phyloP scores from a whole-genome alignment of 2,329 filamentous ascomycete genomes.

The Sporothrix inflata region DNA sequence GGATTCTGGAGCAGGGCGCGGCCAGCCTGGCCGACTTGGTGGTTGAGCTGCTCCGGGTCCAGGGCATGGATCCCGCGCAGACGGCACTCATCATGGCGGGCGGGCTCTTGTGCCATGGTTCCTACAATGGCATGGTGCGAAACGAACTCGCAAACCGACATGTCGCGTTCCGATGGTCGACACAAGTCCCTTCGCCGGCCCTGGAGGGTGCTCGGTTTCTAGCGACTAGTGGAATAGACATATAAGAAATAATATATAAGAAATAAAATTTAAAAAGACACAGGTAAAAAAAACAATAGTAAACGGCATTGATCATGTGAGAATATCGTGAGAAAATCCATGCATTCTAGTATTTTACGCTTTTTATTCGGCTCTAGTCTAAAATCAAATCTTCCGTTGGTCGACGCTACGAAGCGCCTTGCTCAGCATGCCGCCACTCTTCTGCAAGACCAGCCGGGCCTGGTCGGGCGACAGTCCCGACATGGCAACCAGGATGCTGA shows the following conservation, averaged over 20 bases:
- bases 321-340: too few species aligned
- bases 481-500: slow-evolving; percentile 29
- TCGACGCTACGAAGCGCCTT: slow-evolving; percentile 10
- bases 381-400: slow-evolving; percentile 13
- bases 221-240: neutral
- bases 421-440: slow-evolving; percentile 23
- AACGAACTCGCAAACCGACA: neutral
- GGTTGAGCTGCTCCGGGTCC: neutral
- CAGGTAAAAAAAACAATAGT: too few species aligned
- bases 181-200: slow-evolving; percentile 8
- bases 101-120: neutral
- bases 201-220: slow-evolving; percentile 23
- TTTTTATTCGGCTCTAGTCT: neutral
- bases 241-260: neutral
- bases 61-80: slow-evolving; percentile 14
- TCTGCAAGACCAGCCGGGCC: slow-evolving; percentile 11
- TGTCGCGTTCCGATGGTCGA: neutral
- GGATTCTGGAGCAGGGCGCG: slow-evolving; percentile 12
- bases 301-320: too few species aligned
- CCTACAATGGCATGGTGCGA: slow-evolving; percentile 18
- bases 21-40: slow-evolving; percentile 23
- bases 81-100: slow-evolving; percentile 25
- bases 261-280: too few species aligned
- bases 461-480: slow-evolving; percentile 22
- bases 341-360: too few species aligned